Evolutionary conservation across 2,329 filamentous ascomycete genomes (phyloP).

Genomic region (Penicillium sp.): DNA sequence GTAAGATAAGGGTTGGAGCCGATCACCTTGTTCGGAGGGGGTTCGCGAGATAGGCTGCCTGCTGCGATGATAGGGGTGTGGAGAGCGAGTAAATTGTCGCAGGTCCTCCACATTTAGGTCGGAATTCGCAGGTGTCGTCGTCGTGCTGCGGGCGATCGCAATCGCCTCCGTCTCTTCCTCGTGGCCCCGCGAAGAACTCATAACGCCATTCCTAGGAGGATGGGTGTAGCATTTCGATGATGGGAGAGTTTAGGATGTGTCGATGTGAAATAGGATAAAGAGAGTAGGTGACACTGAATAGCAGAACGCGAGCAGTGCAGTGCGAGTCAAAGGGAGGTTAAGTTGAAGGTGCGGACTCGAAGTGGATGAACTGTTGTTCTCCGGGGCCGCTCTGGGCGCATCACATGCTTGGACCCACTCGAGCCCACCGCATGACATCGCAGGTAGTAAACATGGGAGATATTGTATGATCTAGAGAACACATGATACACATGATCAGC

Average conservation of each 20-base stretch:
- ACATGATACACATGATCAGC: too few species aligned
- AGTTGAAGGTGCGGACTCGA: too few species aligned
- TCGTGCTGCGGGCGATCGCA: slow-evolving; percentile 25
- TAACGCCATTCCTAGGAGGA: slow-evolving; percentile 38
- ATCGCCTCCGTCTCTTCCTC: too few species aligned
- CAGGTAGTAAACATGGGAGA: too few species aligned
- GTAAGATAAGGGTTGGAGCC: slow-evolving; percentile 28
- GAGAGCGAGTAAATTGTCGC: slow-evolving; percentile 63
- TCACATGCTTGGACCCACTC: slow-evolving; percentile 30
- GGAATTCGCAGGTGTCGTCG: slow-evolving; percentile 23
- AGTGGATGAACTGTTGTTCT: slow-evolving; percentile 26
- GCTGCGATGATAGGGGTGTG: slow-evolving; percentile 70
- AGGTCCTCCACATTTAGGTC: slow-evolving; percentile 36
- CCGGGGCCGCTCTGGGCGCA: slow-evolving; percentile 25
- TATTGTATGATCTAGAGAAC: too few species aligned
- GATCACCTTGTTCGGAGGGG: slow-evolving; percentile 40
- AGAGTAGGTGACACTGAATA: slow-evolving; percentile 2
- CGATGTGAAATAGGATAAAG: neutral
- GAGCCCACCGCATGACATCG: slow-evolving; percentile 4
- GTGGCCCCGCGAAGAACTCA: slow-evolving; percentile 36
- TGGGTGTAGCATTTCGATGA: slow-evolving; percentile 37
- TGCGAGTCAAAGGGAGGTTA: too few species aligned
- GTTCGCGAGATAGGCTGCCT: slow-evolving; percentile 61
- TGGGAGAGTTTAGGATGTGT: neutral
- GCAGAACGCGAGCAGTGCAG: too few species aligned